Conservation (phyloP, 345 rosid genomes). For the Atalantia buxifolia region DNA sequence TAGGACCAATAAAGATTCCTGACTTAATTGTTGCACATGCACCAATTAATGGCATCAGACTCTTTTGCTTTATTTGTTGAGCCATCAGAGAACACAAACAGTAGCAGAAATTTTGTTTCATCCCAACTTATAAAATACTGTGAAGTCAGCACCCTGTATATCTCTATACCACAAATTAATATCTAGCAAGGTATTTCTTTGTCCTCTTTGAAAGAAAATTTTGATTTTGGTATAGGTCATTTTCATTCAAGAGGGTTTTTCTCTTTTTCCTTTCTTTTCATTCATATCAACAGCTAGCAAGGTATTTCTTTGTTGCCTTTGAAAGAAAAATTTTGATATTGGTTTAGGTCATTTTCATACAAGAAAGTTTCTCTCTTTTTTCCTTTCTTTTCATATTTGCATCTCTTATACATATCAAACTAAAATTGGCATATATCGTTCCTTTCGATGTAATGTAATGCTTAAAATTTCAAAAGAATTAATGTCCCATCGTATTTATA, state of each 20-base stretch:
- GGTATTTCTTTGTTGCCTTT: constrained; percentile 33
- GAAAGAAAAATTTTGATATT: constrained; percentile 19
- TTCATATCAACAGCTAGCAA: constrained; percentile 13
- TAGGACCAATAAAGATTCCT: constrained; percentile 29
- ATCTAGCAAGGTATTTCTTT: constrained; percentile 18
- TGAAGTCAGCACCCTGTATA: constrained; percentile 23
- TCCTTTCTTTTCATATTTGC: background rate
- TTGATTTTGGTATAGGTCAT: constrained; percentile 38
- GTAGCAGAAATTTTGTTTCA: constrained; percentile 20
- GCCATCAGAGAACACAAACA: constrained; percentile 38
- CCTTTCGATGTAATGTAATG: background rate
- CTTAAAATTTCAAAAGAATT: background rate
- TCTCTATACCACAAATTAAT: constrained; percentile 17
- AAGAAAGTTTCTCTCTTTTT: background rate
- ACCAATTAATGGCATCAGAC: constrained; percentile 42
- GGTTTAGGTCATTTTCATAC: constrained; percentile 41
- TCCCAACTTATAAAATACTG: constrained; percentile 5
- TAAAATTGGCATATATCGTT: too few relatives aligned
- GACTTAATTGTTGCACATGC: constrained; percentile 46
- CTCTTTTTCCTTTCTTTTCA: background rate
- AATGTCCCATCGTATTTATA: too few relatives aligned
- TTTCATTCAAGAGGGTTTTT: constrained; percentile 22
- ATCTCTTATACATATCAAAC: background rate
- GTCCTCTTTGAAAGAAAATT: constrained; percentile 26
- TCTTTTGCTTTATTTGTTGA: constrained; percentile 52